Percentiles rank a stretch among this genome's conserved stretches.
Evolutionary conservation across 352 stramenopile genomes (phyloP).

Genomic region (Pythium insidiosum): DNA sequence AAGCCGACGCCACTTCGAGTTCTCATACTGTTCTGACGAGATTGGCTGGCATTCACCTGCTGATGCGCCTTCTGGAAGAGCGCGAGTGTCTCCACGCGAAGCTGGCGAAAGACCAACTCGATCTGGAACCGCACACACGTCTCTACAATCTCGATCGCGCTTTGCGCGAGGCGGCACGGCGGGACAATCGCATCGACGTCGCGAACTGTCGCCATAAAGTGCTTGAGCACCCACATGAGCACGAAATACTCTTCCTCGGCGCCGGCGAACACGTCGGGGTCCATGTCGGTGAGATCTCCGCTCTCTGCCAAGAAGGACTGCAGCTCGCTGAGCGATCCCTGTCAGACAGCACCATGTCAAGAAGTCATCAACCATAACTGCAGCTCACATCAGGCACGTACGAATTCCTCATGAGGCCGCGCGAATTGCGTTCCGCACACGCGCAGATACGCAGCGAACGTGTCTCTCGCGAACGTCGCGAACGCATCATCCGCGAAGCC

Average conservation of each 20-base stretch:
- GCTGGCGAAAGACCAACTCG: slow-evolving; percentile 52
- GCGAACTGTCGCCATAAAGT: slow-evolving; percentile 60
- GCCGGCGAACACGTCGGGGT: slow-evolving; percentile 7
- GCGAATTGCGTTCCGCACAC: slow-evolving; percentile 48
- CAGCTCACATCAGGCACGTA: slow-evolving; percentile 18
- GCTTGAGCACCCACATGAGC: slow-evolving; percentile 77
- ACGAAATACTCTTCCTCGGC: slow-evolving; percentile 69
- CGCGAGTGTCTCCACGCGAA: slow-evolving; percentile 51
- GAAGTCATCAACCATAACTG: neutral
- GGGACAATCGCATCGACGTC: slow-evolving; percentile 46
- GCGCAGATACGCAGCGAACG: slow-evolving; percentile 46
- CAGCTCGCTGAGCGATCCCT: slow-evolving; percentile 49
- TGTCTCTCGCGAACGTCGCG: slow-evolving; percentile 58
- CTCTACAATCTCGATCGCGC: slow-evolving; percentile 46
- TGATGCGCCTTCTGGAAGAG: slow-evolving; percentile 44
- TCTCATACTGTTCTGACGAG: slow-evolving; percentile 21
- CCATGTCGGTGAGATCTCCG: slow-evolving; percentile 10
- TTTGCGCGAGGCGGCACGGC: slow-evolving; percentile 33
- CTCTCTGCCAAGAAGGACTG: slow-evolving; percentile 19
- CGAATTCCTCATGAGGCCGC: slow-evolving; percentile 47
- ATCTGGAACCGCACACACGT: slow-evolving; percentile 75
- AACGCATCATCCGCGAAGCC: slow-evolving; percentile 56
- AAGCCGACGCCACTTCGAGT: slow-evolving; percentile 7
- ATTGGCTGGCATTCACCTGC: slow-evolving; percentile 21
- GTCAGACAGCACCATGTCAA: slow-evolving; percentile 3